Evolutionary conservation across 2,329 filamentous ascomycete species (phyloP).

Genomic region (Neocatenulostroma microsporum): DNA sequence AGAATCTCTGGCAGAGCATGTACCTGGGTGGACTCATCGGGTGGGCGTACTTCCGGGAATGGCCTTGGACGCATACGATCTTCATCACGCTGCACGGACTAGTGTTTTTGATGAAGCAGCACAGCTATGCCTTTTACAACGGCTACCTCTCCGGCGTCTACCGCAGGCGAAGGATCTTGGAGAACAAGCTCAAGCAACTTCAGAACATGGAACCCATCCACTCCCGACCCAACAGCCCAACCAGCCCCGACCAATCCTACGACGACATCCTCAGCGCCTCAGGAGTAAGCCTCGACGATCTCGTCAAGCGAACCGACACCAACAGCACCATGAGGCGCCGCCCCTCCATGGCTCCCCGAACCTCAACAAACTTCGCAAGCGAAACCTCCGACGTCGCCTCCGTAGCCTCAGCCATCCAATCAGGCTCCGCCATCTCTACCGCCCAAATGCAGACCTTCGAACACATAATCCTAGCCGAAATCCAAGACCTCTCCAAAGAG

Average conservation of each 20-base stretch:
- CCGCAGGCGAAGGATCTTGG: constrained; percentile 39
- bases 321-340: constrained; percentile 17
- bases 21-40: constrained; percentile 57
- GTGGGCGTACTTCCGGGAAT: constrained; percentile 62
- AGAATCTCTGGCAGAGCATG: constrained; percentile 63
- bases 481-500: constrained; percentile 57
- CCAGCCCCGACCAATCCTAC: constrained; percentile 1
- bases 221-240: constrained; percentile 30
- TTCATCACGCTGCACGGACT: constrained; percentile 68
- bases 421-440: constrained; percentile 50
- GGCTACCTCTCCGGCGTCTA: constrained; percentile 57
- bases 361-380: constrained; percentile 37
- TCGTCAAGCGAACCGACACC: background rate
- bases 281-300: constrained; percentile 14
- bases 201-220: constrained; percentile 44
- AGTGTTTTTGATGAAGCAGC: constrained; percentile 77
- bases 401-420: constrained; percentile 56
- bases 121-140: constrained; percentile 72
- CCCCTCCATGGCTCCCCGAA: constrained; percentile 32
- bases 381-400: constrained; percentile 52
- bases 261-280: constrained; percentile 12
- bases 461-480: constrained; percentile 58
- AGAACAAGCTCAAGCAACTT: constrained; percentile 49
- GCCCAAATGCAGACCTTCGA: constrained; percentile 58
- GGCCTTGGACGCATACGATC: constrained; percentile 77